A percentile compares a stretch with the other conserved stretches of the same genome.
phyloP scores from a whole-genome alignment of 202 grass and related monocot species.

The Saccharum hybrid region DNA sequence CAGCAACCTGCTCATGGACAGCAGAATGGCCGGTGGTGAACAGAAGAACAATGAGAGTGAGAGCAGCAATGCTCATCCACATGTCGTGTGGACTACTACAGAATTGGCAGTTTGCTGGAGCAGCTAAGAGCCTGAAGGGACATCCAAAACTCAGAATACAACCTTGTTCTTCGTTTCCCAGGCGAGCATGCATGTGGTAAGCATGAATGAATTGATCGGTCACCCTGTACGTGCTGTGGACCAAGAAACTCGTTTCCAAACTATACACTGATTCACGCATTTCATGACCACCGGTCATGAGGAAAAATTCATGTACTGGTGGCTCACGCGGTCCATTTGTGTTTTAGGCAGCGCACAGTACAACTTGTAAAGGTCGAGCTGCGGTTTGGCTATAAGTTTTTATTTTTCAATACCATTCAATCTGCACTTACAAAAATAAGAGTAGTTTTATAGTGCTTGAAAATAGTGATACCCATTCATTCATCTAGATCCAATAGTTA shows the following conservation, averaged over 20 bases:
- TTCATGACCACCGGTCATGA: not conserved
- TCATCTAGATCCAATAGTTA: no score
- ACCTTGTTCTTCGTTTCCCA: not conserved
- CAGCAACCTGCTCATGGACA: conserved; percentile 8
- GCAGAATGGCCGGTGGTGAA: not conserved
- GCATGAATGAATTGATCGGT: not conserved
- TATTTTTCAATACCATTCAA: no score
- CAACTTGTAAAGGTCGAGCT: not conserved
- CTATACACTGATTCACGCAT: not conserved
- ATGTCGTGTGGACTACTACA: not conserved
- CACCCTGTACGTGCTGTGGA: not conserved
- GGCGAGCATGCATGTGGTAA: not conserved
- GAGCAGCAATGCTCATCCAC: not conserved
- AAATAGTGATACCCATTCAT: no score
- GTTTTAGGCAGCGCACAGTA: not conserved
- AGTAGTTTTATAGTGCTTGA: no score
- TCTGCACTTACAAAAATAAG: no score
- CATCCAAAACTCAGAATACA: not conserved
- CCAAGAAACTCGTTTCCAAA: not conserved
- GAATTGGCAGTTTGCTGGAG: not conserved
- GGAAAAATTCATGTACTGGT: not conserved
- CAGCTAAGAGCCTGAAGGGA: not conserved
- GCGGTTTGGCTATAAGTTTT: not conserved
- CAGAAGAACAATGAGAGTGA: not conserved
- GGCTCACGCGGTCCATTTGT: not conserved